A percentile compares a stretch with the other conserved stretches of the same genome.
phyloP scores from a whole-genome alignment of 2,329 filamentous ascomycete genomes.

The Penicillium corylophilum region DNA sequence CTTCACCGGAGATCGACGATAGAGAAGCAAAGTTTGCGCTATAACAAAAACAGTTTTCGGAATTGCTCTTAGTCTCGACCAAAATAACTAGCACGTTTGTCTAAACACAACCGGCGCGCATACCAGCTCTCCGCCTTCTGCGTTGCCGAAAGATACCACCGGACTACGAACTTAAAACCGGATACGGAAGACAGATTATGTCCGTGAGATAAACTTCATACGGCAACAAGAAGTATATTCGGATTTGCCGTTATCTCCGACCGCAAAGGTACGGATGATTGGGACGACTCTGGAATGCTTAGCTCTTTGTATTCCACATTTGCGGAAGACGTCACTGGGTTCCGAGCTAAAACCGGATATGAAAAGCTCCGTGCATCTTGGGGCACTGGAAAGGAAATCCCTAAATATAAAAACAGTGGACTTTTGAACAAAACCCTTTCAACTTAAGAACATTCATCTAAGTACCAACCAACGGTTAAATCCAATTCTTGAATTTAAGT shows the following conservation, averaged over 20 bases:
- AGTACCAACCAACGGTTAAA: no score
- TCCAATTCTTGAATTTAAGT: no score
- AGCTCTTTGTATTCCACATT: no score
- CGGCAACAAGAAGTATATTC: no score
- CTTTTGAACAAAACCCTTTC: no score
- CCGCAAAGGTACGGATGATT: background rate
- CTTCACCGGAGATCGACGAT: background rate
- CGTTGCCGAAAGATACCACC: background rate
- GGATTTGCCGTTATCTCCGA: background rate
- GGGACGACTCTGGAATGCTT: background rate
- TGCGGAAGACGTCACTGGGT: no score
- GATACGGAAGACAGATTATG: background rate
- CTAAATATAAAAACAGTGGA: no score
- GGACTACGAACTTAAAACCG: background rate
- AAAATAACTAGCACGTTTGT: background rate
- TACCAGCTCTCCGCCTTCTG: background rate
- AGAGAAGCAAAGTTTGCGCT: background rate
- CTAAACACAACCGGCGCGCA: background rate
- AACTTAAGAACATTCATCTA: no score
- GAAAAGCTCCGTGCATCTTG: no score
- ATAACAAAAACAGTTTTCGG: background rate
- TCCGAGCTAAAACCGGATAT: no score
- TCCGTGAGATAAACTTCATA: no score
- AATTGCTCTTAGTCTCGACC: background rate
- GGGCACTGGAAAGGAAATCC: no score